Conservation (phyloP, 2,329 filamentous ascomycete species). For the Aschersonia sp. region DNA sequence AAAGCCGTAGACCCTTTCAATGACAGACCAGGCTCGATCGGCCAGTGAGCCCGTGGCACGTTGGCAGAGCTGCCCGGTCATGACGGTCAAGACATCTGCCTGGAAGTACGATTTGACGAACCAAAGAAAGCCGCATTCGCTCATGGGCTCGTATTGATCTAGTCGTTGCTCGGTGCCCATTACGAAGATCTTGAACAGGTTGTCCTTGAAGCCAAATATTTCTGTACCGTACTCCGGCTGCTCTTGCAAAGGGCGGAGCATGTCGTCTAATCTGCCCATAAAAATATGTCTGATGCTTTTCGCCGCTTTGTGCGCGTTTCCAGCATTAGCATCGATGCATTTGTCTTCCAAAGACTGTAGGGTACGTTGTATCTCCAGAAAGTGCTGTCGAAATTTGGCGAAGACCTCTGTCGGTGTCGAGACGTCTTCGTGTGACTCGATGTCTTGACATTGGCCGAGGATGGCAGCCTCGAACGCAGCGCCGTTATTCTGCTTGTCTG, state of each 20-base stretch:
- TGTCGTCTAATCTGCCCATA: slow-evolving; percentile 30
- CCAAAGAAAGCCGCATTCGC: slow-evolving; percentile 37
- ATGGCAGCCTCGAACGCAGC: slow-evolving; percentile 35
- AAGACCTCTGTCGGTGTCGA: slow-evolving; percentile 8
- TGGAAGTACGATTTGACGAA: slow-evolving; percentile 40
- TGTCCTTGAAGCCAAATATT: slow-evolving; percentile 32
- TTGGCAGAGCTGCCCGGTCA: slow-evolving; percentile 37
- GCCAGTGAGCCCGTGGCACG: slow-evolving; percentile 33
- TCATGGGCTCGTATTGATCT: slow-evolving; percentile 25
- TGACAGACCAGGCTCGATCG: slow-evolving; percentile 36
- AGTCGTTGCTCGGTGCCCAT: slow-evolving; percentile 32
- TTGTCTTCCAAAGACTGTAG: slow-evolving; percentile 31
- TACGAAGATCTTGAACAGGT: slow-evolving; percentile 40
- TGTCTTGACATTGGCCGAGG: slow-evolving; percentile 23
- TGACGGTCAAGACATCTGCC: slow-evolving; percentile 38
- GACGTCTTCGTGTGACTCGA: slow-evolving; percentile 6
- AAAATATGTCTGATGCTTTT: slow-evolving; percentile 31
- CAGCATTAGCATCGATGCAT: slow-evolving; percentile 35
- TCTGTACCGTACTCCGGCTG: slow-evolving; percentile 35
- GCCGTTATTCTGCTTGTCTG: slow-evolving; percentile 24
- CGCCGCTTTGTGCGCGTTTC: slow-evolving; percentile 36
- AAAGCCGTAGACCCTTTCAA: slow-evolving; percentile 30
- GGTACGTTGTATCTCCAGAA: slow-evolving; percentile 26
- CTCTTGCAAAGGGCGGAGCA: slow-evolving; percentile 30
- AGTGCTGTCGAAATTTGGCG: slow-evolving; percentile 25